Conservation (phyloP, 176 grass and related monocot genomes). For the Oryza glumipatula region DNA sequence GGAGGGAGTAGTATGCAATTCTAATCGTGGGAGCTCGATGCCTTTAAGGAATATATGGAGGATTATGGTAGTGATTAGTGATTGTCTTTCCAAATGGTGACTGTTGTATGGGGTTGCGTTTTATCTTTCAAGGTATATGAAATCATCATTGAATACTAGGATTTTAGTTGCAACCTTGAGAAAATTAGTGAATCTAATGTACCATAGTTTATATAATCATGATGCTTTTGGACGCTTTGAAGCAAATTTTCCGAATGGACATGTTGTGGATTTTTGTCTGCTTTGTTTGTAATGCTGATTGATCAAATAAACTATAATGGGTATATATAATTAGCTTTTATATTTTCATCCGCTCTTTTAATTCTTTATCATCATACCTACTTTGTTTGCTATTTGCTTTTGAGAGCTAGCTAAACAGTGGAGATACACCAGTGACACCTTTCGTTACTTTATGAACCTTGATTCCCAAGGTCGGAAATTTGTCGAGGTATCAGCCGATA, state of each 20-base stretch:
- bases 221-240: neutral
- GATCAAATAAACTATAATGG: neutral
- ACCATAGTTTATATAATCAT: neutral
- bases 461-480: slow-evolving; percentile 13
- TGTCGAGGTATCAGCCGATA: slow-evolving; percentile 13
- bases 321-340: slow-evolving; percentile 7
- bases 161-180: neutral
- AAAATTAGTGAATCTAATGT: neutral
- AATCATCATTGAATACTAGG: neutral
- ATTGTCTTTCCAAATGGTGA: slow-evolving; percentile 6
- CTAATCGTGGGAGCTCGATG: neutral
- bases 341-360: slow-evolving; percentile 20
- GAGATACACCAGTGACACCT: slow-evolving; percentile 24
- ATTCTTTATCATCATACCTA: neutral
- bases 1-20: neutral
- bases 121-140: neutral
- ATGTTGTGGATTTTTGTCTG: neutral
- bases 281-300: neutral
- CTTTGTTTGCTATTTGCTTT: slow-evolving; percentile 21
- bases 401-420: neutral
- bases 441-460: slow-evolving; percentile 31
- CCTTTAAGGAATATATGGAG: neutral
- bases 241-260: neutral
- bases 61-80: neutral
- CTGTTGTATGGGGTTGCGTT: neutral